Percentiles rank a stretch among this genome's conserved stretches.
Evolutionary conservation across 495 filamentous ascomycete genomes (phyloP).

Genomic region (Tuber melanosporum): DNA sequence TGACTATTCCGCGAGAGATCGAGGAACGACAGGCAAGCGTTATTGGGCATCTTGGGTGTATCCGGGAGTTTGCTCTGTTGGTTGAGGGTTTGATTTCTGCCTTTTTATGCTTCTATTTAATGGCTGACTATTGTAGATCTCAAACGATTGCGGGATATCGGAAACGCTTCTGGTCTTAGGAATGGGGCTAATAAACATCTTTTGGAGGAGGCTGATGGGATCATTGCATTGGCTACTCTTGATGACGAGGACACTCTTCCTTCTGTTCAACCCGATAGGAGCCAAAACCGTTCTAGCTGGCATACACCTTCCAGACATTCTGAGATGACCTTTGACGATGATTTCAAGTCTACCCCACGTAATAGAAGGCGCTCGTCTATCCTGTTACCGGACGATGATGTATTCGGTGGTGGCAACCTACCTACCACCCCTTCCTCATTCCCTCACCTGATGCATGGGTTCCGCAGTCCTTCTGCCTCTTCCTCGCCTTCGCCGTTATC

Average conservation of each 20-base stretch:
- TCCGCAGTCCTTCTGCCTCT: slow-evolving; percentile 28
- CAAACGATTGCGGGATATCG: slow-evolving; percentile 60
- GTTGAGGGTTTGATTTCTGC: slow-evolving; percentile 52
- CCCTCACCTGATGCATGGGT: slow-evolving; percentile 20
- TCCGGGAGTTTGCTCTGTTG: slow-evolving; percentile 73
- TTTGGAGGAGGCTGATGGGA: slow-evolving; percentile 82
- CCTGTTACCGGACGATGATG: slow-evolving; percentile 58
- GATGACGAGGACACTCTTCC: slow-evolving; percentile 62
- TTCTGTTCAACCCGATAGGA: slow-evolving; percentile 31
- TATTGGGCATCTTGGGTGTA: slow-evolving; percentile 77
- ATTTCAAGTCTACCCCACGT: slow-evolving; percentile 43
- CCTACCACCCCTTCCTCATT: slow-evolving; percentile 35
- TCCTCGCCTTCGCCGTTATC: slow-evolving; percentile 36
- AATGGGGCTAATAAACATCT: slow-evolving; percentile 56
- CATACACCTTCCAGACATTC: slow-evolving; percentile 38
- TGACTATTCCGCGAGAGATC: slow-evolving; percentile 75
- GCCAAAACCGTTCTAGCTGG: slow-evolving; percentile 21
- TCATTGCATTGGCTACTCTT: slow-evolving; percentile 76
- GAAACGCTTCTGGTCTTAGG: slow-evolving; percentile 59
- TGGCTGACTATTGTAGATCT: slow-evolving; percentile 48
- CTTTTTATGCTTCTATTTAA: slow-evolving; percentile 9
- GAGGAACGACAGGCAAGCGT: slow-evolving; percentile 78
- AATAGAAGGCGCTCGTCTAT: slow-evolving; percentile 52
- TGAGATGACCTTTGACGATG: slow-evolving; percentile 47
- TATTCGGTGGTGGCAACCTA: slow-evolving; percentile 51